These are phyloP conservation scores for Fraxinus quadrangulata DNA, from an alignment of 257 asterid species.

Conservation along the genomic window DNA sequence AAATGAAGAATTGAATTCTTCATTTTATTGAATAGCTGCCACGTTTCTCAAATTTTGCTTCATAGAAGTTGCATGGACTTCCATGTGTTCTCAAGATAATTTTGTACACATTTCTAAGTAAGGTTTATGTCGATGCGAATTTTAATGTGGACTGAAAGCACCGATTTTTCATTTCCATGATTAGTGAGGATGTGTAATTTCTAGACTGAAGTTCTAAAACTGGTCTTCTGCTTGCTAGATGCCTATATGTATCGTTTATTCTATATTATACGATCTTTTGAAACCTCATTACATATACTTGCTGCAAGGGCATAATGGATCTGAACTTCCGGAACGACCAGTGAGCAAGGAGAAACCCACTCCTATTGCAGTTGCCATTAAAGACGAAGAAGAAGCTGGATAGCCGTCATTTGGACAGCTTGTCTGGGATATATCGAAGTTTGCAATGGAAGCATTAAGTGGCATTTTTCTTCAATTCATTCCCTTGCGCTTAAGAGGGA, in stretches of 20 bases:
- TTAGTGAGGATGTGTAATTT: background rate
- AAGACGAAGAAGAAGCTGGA: conserved; percentile 71
- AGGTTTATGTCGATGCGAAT: no score
- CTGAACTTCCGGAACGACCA: conserved; percentile 39
- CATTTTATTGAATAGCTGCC: background rate
- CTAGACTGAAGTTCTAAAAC: background rate
- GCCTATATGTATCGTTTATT: background rate
- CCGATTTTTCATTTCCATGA: background rate
- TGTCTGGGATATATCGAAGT: conserved; percentile 62
- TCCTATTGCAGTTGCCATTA: conserved; percentile 40
- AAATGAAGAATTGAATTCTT: no score
- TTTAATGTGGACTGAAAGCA: no score
- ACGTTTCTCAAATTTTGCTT: background rate
- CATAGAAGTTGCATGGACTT: background rate
- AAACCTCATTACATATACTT: conserved; percentile 26
- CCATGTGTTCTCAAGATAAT: background rate
- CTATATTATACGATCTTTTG: background rate
- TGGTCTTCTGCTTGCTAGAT: background rate
- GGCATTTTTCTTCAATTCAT: conserved; percentile 42
- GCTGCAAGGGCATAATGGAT: conserved; percentile 51
- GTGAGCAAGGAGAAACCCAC: conserved; percentile 47
- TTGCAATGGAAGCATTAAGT: conserved; percentile 57
- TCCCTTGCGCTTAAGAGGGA: conserved; percentile 43
- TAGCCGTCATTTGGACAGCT: conserved; percentile 96
- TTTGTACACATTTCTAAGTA: background rate